Base-by-base conservation (phyloP, 2,329 filamentous ascomycete genomes). In the Trichophyton benhamiae region DNA sequence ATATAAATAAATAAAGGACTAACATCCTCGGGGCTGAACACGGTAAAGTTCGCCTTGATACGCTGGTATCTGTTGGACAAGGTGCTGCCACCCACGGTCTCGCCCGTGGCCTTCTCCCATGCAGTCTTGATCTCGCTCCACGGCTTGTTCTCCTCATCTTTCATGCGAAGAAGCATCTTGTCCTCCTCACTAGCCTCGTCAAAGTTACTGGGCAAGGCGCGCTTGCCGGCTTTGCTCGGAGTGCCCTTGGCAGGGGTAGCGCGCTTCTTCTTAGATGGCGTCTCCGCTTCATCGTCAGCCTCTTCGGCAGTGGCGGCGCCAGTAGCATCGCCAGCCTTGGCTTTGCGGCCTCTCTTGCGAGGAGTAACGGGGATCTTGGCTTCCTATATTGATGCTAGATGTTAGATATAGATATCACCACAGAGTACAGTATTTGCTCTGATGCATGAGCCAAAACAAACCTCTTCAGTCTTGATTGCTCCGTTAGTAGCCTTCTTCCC, bases 41-140 rank as follows among this genome's bases (percentile, higher is more conserved):
- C 65, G 9, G 68, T 68, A 63, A 77, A 75, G 60, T 76, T 76
- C 13, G 69, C 70, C 62, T 74, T 76, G 60, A 76, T 69, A 15
- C 70, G 67, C 8, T 63, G 65, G 61, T 77, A 77, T 8, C 76
- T 70, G 60, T 73, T 73, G 4, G 71, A 70, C 15, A 77, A 63
- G 0, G 75, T 76, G 15, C 70, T 71, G 2, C 61, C 62, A 1
- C 69, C 74, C 13, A 72, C 68, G 5, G 64, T 64, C 59, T 72
- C 67, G 0, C 73, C 73, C 1, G 72, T 75, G 41, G 65, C 60
- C 4, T 60, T 36, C 3, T 59, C 61, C 66, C 68, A 72, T 1
- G 64, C 64, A 7, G 60, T 49, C 8, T 58, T 67, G 57, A 72
- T 72, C 6, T 72, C 69, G 0, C 58, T 11, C 71, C 71, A 72